Evolutionary conservation across 2,329 filamentous ascomycete species (phyloP).

Genomic region (Alternaria viburni): DNA sequence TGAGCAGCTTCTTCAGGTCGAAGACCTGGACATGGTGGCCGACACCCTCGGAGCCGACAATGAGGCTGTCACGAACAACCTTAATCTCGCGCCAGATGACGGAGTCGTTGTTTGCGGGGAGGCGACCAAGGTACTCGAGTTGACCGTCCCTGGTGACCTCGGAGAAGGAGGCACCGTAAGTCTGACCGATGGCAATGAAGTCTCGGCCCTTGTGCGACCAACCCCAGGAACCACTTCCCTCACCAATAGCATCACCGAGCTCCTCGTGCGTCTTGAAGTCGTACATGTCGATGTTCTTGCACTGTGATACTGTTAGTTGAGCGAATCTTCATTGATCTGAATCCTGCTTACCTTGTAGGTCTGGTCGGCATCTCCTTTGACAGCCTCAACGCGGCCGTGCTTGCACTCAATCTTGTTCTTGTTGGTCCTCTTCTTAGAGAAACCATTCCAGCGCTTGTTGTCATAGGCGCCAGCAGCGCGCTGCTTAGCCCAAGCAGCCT

Average conservation of each 20-base stretch:
- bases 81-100: slow-evolving; percentile 62
- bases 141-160: slow-evolving; percentile 58
- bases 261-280: slow-evolving; percentile 63
- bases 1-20: slow-evolving; percentile 57
- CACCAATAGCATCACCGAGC: slow-evolving; percentile 55
- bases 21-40: slow-evolving; percentile 67
- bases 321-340: neutral
- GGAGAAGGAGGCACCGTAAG: slow-evolving; percentile 62
- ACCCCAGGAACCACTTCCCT: slow-evolving; percentile 59
- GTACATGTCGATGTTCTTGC: slow-evolving; percentile 59
- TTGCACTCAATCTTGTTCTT: slow-evolving; percentile 42
- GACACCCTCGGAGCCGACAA: slow-evolving; percentile 49
- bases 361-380: slow-evolving; percentile 47
- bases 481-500: slow-evolving; percentile 41
- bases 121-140: slow-evolving; percentile 60
- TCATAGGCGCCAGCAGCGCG: slow-evolving; percentile 41
- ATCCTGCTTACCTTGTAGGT: slow-evolving; percentile 39
- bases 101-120: slow-evolving; percentile 54
- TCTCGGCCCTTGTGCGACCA: slow-evolving; percentile 61
- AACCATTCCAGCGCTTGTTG: slow-evolving; percentile 40
- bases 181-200: slow-evolving; percentile 62
- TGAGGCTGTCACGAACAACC: slow-evolving; percentile 48
- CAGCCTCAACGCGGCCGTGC: slow-evolving; percentile 45
- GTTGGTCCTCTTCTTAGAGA: slow-evolving; percentile 34
- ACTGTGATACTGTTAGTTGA: slow-evolving; percentile 11